Percentiles rank a stretch among this genome's conserved stretches.
These are phyloP conservation scores for Lactarius deliciosus DNA, from an alignment of 768 basidiomycete species.

Conservation along the genomic window DNA sequence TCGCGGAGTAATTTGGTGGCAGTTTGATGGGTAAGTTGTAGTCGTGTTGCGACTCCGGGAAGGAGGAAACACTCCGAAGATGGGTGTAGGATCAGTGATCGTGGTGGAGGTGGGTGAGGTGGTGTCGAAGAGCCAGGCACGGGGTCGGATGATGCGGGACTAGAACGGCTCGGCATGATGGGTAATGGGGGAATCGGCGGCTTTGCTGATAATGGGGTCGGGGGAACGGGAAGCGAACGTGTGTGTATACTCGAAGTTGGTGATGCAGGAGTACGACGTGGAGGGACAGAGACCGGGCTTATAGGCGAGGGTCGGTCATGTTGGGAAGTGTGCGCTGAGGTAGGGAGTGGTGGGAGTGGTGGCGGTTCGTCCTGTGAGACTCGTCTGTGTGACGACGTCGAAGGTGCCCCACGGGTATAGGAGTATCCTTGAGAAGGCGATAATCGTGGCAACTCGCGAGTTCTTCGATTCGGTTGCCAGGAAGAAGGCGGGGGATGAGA, in stretches of 20 bases:
- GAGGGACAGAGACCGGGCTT: constrained; percentile 2
- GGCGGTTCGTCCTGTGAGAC: constrained; percentile 6
- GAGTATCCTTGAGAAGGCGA: background rate
- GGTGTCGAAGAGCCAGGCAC: too few relatives aligned
- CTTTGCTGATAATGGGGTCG: constrained; percentile 13
- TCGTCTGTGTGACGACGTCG: background rate
- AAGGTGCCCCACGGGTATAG: background rate
- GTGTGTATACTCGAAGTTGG: constrained; percentile 13
- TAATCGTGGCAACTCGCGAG: constrained; percentile 12
- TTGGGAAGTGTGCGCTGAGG: background rate
- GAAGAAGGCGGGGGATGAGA: background rate
- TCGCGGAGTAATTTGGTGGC: constrained; percentile 22
- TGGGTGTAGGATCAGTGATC: constrained; percentile 9
- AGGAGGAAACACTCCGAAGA: background rate
- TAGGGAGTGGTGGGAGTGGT: constrained; percentile 11
- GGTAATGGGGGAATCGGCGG: background rate
- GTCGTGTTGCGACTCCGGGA: background rate
- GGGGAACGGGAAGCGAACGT: constrained; percentile 20
- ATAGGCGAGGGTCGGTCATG: background rate
- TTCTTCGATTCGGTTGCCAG: constrained; percentile 1
- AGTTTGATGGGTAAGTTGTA: background rate
- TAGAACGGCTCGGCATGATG: background rate
- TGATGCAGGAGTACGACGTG: constrained; percentile 3
- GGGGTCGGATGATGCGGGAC: background rate
- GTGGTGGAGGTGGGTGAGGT: background rate